Evolutionary conservation across 2,329 filamentous ascomycete species (phyloP).

Genomic region (Hypoxylon rubiginosum): DNA sequence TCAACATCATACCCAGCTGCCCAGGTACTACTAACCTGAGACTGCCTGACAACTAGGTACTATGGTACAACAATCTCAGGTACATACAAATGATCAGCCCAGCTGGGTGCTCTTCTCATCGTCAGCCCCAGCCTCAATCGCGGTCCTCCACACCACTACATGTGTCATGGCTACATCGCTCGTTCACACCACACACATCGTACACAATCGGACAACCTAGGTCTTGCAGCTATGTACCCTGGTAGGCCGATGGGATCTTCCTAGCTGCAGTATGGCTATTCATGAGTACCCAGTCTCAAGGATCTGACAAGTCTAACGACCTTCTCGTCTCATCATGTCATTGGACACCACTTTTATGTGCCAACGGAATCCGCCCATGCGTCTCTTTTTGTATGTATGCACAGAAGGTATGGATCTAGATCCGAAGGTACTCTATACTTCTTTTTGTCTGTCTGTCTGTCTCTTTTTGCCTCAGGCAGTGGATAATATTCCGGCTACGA

Average conservation of each 20-base stretch:
- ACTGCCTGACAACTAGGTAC: no score
- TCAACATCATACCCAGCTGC: background rate
- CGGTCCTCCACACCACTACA: background rate
- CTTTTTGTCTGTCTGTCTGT: background rate
- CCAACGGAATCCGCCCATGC: background rate
- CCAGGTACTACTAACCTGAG: no score
- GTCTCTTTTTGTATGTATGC: background rate
- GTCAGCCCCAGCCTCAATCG: slow-evolving; percentile 22
- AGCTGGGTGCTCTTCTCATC: background rate
- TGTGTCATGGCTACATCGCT: background rate
- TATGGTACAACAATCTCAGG: background rate
- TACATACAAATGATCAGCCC: slow-evolving; percentile 2
- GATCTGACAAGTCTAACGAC: background rate
- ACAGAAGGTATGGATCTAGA: background rate
- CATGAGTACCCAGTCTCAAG: slow-evolving; percentile 5
- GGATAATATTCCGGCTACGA: slow-evolving; percentile 5
- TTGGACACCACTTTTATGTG: slow-evolving; percentile 9
- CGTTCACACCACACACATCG: background rate
- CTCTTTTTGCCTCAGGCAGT: background rate
- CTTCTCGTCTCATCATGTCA: slow-evolving; percentile 3
- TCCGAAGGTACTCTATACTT: background rate
- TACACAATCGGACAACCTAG: slow-evolving; percentile 2
- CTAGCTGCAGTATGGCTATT: slow-evolving; percentile 2
- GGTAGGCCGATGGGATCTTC: slow-evolving; percentile 10
- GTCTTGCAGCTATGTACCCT: background rate